phyloP scores from a whole-genome alignment of 2,329 filamentous ascomycete species.

The Fusarium sp. region DNA sequence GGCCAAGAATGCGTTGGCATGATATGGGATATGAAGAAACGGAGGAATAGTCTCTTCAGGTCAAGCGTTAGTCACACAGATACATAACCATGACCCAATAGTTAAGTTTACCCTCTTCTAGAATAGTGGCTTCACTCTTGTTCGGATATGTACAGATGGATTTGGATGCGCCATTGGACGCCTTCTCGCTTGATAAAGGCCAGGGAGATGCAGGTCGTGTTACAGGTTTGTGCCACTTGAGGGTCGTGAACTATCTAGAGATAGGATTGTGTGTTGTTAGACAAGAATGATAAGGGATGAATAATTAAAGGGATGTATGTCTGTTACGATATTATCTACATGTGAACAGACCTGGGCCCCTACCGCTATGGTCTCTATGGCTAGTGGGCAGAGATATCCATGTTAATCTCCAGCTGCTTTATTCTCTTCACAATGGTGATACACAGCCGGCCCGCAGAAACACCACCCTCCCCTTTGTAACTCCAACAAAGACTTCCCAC shows the following conservation, averaged over 20 bases:
- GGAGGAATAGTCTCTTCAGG: constrained; percentile 4
- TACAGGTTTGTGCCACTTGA: constrained; percentile 26
- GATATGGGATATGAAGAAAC: neutral
- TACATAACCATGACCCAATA: neutral
- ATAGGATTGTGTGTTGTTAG: no score
- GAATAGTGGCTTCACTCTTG: neutral
- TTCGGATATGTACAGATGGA: neutral
- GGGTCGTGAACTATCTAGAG: neutral
- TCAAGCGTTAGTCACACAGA: constrained; percentile 1
- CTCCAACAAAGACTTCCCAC: neutral
- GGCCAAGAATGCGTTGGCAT: neutral
- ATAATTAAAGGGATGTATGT: neutral
- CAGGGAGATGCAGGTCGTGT: constrained; percentile 32
- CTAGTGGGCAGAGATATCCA: neutral
- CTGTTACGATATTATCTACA: neutral
- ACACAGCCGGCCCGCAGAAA: constrained; percentile 17
- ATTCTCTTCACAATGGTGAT: neutral
- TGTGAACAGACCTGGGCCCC: neutral
- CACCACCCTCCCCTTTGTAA: constrained; percentile 11
- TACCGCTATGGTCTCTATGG: neutral
- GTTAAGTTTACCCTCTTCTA: neutral
- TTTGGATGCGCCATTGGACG: constrained; percentile 4
- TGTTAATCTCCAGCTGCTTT: neutral
- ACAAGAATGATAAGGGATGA: neutral
- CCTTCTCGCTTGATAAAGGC: constrained; percentile 38